A percentile compares a stretch with the other conserved stretches of the same genome.
These are phyloP conservation scores for Malassezia obtusa DNA, from an alignment of 1,284 basidiomycete genomes.

Conservation along the genomic window DNA sequence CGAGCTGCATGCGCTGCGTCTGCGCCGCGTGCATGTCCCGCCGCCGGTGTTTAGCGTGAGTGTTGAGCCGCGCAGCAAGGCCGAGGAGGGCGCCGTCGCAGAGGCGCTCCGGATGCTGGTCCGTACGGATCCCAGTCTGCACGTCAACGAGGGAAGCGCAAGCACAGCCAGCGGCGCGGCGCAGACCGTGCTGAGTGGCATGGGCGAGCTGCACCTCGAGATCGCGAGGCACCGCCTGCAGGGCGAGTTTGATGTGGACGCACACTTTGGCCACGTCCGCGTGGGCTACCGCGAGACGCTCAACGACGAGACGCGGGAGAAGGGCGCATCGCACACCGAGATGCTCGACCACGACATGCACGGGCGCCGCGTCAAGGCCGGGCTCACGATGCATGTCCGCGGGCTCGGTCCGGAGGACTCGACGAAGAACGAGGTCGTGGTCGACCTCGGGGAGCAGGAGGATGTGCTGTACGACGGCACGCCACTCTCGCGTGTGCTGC, in stretches of 20 bases:
- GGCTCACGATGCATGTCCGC: constrained; percentile 20
- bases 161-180: constrained; percentile 54
- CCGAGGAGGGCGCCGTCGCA: constrained; percentile 64
- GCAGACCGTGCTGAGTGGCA: constrained; percentile 70
- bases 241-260: constrained; percentile 69
- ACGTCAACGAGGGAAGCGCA: constrained; percentile 50
- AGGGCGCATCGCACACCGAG: constrained; percentile 15
- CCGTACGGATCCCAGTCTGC: constrained; percentile 76
- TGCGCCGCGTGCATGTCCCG: constrained; percentile 68
- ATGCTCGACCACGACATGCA: constrained; percentile 33
- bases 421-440: constrained; percentile 29
- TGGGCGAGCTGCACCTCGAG: constrained; percentile 75
- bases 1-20: constrained; percentile 45
- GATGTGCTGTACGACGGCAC: background rate
- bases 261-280: constrained; percentile 65
- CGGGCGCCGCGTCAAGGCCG: constrained; percentile 32
- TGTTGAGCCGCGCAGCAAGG: constrained; percentile 39
- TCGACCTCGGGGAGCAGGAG: constrained; percentile 15
- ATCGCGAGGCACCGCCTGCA: constrained; percentile 68
- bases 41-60: constrained; percentile 59
- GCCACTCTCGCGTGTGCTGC: background rate
- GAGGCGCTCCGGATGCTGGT: constrained; percentile 63
- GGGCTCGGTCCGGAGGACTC: constrained; percentile 17
- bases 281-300: constrained; percentile 71
- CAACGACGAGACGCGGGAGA: constrained; percentile 41